Conservation (phyloP, 192 early-diverging fungal species). For the Anaeromyces robustus region DNA sequence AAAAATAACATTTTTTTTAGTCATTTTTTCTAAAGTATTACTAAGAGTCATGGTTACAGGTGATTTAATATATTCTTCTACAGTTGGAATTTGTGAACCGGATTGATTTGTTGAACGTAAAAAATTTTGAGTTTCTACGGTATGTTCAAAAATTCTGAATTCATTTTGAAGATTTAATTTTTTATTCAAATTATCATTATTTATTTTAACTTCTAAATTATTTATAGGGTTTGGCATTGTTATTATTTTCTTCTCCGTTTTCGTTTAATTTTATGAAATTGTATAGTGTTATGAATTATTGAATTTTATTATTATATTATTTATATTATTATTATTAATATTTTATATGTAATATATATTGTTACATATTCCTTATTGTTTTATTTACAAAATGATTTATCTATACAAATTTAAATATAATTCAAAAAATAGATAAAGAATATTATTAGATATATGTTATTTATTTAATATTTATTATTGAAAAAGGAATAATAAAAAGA, state of each 20-base stretch:
- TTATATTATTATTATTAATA: too few relatives aligned
- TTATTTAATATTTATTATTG: too few relatives aligned
- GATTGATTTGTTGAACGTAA: neutral
- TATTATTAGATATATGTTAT: too few relatives aligned
- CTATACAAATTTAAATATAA: too few relatives aligned
- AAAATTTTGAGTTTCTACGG: neutral
- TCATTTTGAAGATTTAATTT: neutral
- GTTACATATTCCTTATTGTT: too few relatives aligned
- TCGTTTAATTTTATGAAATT: too few relatives aligned
- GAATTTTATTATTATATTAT: too few relatives aligned
- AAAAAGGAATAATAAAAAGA: too few relatives aligned
- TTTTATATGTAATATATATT: too few relatives aligned
- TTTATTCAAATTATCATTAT: neutral
- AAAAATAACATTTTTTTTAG: neutral
- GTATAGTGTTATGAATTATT: too few relatives aligned
- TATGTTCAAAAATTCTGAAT: neutral
- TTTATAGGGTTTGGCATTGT: neutral
- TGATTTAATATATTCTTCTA: neutral
- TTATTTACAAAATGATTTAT: too few relatives aligned
- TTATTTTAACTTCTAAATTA: neutral
- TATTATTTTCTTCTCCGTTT: neutral
- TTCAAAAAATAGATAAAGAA: too few relatives aligned
- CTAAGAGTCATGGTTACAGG: neutral
- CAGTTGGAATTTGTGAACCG: neutral
- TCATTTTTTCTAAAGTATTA: neutral